A percentile compares a stretch with the other conserved stretches of the same genome.
These are phyloP conservation scores for Boletus rex-veris DNA, from an alignment of 768 basidiomycete species.

Conservation along the genomic window DNA sequence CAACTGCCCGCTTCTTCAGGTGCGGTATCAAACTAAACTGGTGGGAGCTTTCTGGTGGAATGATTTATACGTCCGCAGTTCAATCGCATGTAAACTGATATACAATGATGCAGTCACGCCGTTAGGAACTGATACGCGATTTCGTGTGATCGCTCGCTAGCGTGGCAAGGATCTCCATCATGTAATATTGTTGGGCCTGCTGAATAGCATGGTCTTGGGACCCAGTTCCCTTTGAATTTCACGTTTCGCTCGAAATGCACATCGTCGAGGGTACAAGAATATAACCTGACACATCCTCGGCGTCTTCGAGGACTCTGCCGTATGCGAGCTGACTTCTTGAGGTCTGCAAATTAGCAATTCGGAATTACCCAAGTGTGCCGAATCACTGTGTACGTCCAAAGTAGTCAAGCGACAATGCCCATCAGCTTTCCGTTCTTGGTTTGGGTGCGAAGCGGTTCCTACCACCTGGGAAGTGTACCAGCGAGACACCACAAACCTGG, in stretches of 20 bases:
- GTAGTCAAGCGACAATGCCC: conserved; percentile 12
- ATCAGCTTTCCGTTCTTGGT: conserved; percentile 67
- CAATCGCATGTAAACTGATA: not conserved
- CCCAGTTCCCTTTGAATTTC: too few relatives aligned
- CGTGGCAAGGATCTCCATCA: too few relatives aligned
- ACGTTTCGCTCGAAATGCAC: too few relatives aligned
- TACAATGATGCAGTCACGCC: not conserved
- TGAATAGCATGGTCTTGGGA: too few relatives aligned
- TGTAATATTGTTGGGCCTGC: too few relatives aligned
- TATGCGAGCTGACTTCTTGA: not conserved
- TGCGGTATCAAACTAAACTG: conserved; percentile 5
- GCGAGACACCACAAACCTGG: conserved; percentile 33
- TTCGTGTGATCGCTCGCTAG: not conserved
- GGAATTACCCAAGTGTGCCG: not conserved
- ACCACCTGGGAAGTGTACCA: conserved; percentile 40
- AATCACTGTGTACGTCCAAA: not conserved
- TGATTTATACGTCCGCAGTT: not conserved
- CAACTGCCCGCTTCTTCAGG: conserved; percentile 43
- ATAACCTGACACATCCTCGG: too few relatives aligned
- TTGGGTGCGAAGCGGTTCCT: conserved; percentile 42
- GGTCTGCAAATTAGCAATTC: not conserved
- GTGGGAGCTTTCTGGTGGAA: not conserved
- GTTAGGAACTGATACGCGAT: not conserved
- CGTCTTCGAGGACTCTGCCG: not conserved
- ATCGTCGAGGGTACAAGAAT: too few relatives aligned